Conservation (phyloP, 805 yeast genomes). For the Lipomyces kockii region DNA sequence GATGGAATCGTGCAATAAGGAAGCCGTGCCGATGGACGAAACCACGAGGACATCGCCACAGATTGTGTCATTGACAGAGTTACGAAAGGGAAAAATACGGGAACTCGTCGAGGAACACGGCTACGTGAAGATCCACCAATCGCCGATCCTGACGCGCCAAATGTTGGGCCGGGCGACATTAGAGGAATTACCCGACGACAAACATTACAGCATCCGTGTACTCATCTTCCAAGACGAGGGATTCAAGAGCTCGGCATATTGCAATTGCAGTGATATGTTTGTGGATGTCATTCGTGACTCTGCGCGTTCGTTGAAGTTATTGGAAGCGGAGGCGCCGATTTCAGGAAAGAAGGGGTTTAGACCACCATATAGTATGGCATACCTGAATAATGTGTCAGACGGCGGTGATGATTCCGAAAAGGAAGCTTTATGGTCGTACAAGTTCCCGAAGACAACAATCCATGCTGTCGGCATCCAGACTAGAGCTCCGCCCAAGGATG, state of each 20-base stretch:
- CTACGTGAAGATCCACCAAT: neutral
- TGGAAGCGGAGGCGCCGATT: neutral
- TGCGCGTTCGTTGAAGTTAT: neutral
- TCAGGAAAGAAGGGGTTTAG: neutral
- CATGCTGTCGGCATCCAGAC: conserved; percentile 8
- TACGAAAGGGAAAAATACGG: neutral
- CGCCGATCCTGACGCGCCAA: conserved; percentile 1
- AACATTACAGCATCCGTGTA: neutral
- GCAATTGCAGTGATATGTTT: neutral
- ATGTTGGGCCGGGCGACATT: neutral
- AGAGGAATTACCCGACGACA: neutral
- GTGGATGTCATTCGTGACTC: neutral
- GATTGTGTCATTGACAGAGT: neutral
- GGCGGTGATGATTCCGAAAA: neutral
- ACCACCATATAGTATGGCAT: neutral
- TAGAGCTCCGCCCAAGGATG: neutral
- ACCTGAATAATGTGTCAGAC: neutral
- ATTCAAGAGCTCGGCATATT: neutral
- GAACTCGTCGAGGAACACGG: neutral
- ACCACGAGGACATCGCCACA: neutral
- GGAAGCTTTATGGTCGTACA: conserved; percentile 2
- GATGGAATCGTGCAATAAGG: neutral
- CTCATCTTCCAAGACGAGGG: neutral
- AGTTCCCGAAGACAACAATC: conserved; percentile 8
- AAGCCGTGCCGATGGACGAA: neutral